phyloP scores from a whole-genome alignment of 208 protist species.

The Crithidia bombi region DNA sequence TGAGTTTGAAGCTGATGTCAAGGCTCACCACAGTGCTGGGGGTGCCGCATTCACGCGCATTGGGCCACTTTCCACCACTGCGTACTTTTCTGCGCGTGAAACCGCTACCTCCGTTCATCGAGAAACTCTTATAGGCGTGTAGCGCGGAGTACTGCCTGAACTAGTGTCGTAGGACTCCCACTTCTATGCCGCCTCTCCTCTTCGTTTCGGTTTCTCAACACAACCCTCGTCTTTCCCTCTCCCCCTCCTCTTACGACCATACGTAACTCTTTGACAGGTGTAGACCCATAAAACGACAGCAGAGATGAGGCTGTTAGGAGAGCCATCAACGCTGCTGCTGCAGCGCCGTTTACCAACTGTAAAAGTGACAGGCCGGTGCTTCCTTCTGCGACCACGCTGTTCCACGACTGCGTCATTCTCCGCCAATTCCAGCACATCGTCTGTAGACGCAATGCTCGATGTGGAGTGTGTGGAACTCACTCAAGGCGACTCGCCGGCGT shows the following conservation, averaged over 20 bases:
- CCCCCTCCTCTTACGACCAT: slow-evolving; percentile 1
- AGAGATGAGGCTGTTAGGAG: neutral
- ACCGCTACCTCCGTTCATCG: neutral
- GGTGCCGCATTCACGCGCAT: too few relatives aligned
- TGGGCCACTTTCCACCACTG: too few relatives aligned
- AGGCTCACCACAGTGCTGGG: too few relatives aligned
- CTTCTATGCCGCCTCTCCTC: neutral
- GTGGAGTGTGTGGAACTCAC: slow-evolving; percentile 35
- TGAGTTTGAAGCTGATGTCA: too few relatives aligned
- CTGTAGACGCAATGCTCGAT: neutral
- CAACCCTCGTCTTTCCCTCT: slow-evolving; percentile 6
- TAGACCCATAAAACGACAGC: neutral
- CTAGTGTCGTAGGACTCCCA: too few relatives aligned
- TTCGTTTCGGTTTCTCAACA: slow-evolving; percentile 12
- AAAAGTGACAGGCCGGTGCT: slow-evolving; percentile 34
- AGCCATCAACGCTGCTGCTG: neutral
- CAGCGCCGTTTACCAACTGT: slow-evolving; percentile 22
- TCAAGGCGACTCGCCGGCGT: neutral
- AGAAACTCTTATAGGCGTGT: neutral
- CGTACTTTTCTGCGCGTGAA: too few relatives aligned
- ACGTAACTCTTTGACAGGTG: too few relatives aligned
- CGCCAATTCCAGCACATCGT: neutral
- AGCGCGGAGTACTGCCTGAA: too few relatives aligned
- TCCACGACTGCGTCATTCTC: neutral
- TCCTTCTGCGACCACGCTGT: slow-evolving; percentile 19